Conservation (phyloP, 2,329 filamentous ascomycete genomes). For the Aureobasidium uvarum region DNA sequence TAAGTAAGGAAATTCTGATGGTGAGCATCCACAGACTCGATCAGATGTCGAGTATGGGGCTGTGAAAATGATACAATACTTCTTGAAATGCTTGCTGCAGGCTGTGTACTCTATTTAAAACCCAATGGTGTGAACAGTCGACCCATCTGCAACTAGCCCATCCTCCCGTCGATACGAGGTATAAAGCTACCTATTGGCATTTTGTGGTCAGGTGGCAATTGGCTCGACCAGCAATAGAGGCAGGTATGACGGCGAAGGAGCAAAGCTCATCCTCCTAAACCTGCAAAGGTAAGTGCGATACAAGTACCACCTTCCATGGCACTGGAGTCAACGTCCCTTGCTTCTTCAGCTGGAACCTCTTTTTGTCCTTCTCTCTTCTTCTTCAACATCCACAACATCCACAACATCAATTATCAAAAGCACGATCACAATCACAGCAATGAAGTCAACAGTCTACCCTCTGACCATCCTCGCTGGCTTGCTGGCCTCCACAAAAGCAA, state of each 20-base stretch:
- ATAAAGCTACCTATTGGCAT: neutral
- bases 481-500: slow-evolving; percentile 1
- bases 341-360: neutral
- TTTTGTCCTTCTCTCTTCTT: neutral
- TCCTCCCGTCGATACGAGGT: neutral
- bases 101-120: too few species aligned
- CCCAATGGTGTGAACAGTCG: neutral
- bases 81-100: too few species aligned
- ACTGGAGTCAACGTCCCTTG: neutral
- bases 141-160: neutral
- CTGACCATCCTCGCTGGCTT: slow-evolving; percentile 6
- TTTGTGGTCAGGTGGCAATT: slow-evolving; percentile 1
- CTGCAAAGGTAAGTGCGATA: slow-evolving; percentile 2
- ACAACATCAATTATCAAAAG: slow-evolving; percentile 8
- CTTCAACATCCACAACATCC: neutral
- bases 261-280: neutral
- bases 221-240: neutral
- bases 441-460: slow-evolving; percentile 10
- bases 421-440: neutral
- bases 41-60: neutral
- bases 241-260: neutral
- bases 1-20: too few species aligned
- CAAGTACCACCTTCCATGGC: neutral
- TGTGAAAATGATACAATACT: too few species aligned
- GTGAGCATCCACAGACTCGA: neutral